Evolutionary conservation across 2,329 filamentous ascomycete genomes (phyloP).

Genomic region (Aspergillus luchuensis): DNA sequence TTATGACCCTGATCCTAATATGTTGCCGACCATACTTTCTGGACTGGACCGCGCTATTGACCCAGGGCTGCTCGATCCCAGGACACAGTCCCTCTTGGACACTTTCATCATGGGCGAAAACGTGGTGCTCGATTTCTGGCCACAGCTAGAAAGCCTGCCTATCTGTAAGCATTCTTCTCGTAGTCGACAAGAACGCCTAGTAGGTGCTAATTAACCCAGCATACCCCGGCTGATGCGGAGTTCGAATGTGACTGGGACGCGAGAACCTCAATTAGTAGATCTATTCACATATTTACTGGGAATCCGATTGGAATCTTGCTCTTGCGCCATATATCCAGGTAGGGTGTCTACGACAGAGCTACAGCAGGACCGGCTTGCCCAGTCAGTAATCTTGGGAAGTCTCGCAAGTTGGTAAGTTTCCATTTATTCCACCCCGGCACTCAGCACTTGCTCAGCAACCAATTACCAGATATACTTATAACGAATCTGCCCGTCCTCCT

Average conservation of each 20-base stretch:
- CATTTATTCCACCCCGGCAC: not conserved
- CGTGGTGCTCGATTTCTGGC: constrained; percentile 29
- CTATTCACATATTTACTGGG: no score
- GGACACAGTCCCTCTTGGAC: constrained; percentile 23
- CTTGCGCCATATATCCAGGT: no score
- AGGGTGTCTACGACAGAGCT: no score
- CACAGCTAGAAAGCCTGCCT: constrained; percentile 31
- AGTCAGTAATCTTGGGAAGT: no score
- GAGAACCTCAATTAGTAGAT: no score
- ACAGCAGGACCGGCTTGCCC: no score
- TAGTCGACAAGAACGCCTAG: not conserved
- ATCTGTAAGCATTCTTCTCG: constrained; percentile 17
- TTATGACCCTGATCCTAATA: not conserved
- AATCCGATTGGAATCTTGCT: no score
- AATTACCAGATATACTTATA: constrained; percentile 16
- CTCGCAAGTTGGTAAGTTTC: not conserved
- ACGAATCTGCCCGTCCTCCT: constrained; percentile 13
- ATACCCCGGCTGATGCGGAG: not conserved
- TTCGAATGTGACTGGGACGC: no score
- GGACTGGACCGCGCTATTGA: not conserved
- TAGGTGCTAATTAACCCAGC: not conserved
- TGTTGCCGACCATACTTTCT: not conserved
- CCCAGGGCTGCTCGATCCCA: constrained; percentile 14
- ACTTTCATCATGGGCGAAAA: constrained; percentile 24
- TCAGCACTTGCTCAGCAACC: not conserved